A percentile compares a stretch with the other conserved stretches of the same genome.
These are phyloP conservation scores for Entelexis paramagnoliae DNA, from an alignment of 1,139 yeast genomes.

Conservation along the genomic window DNA sequence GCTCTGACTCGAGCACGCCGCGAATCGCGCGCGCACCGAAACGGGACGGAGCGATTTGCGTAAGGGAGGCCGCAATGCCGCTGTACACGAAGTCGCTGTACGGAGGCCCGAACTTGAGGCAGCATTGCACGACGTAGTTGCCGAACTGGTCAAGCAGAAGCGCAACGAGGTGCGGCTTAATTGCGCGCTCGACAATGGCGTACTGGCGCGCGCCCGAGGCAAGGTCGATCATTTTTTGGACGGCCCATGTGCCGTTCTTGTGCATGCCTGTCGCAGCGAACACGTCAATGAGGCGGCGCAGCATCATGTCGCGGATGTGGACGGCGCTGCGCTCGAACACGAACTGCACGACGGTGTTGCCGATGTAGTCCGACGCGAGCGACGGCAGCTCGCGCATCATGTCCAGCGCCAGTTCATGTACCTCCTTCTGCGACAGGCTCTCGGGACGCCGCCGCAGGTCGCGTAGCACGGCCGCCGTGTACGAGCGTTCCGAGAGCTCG, in stretches of 20 bases:
- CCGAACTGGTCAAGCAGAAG: conserved; percentile 93
- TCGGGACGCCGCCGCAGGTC: conserved; percentile 46
- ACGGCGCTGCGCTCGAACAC: conserved; percentile 65
- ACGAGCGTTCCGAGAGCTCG: conserved; percentile 40
- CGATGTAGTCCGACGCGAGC: conserved; percentile 82
- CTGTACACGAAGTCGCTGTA: conserved; percentile 87
- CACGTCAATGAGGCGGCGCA: conserved; percentile 65
- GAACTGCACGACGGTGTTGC: conserved; percentile 92
- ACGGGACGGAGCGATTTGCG: conserved; percentile 77
- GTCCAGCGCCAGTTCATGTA: conserved; percentile 73
- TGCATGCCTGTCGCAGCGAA: conserved; percentile 90
- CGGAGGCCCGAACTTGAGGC: conserved; percentile 78
- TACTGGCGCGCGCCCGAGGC: conserved; percentile 61
- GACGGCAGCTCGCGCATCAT: conserved; percentile 88
- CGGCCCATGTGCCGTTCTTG: conserved; percentile 99
- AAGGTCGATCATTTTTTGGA: conserved; percentile 83
- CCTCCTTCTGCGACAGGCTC: conserved; percentile 41
- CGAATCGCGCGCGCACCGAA: conserved; percentile 94
- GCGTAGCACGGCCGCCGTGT: conserved; percentile 76
- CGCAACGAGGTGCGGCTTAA: conserved; percentile 75
- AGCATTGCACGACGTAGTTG: conserved; percentile 89
- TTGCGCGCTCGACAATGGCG: conserved; percentile 53
- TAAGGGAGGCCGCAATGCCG: conserved; percentile 64
- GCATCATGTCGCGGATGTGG: conserved; percentile 67
- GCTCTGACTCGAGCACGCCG: conserved; percentile 76